Evolutionary conservation across 169 alveolate species (phyloP).

Genomic region (Cyclospora cayetanensis): DNA sequence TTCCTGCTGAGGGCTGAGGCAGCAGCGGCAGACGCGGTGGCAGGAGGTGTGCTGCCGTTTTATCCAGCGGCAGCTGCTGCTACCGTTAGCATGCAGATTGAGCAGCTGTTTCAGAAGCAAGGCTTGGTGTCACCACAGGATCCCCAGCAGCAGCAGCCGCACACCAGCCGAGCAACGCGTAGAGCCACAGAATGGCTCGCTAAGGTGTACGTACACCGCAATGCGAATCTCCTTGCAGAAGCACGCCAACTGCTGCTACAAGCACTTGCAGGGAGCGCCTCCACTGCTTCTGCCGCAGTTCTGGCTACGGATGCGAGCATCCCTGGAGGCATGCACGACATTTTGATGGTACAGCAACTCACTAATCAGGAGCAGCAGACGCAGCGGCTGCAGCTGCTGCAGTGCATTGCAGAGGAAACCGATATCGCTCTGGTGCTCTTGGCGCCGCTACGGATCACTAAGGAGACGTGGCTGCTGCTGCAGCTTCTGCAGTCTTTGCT

Average conservation of each 20-base stretch:
- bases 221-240: neutral
- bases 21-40: neutral
- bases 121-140: neutral
- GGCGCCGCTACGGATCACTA: conserved; percentile 25
- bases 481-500: conserved; percentile 17
- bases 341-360: neutral
- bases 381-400: conserved; percentile 40
- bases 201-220: neutral
- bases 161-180: neutral
- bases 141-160: neutral
- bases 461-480: conserved; percentile 3
- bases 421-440: conserved; percentile 19
- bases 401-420: conserved; percentile 53
- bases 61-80: neutral
- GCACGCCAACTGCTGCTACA: conserved; percentile 50
- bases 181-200: neutral
- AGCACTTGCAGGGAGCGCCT: neutral
- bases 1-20: neutral
- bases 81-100: conserved; percentile 9
- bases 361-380: neutral
- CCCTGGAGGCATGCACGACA: neutral
- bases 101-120: conserved; percentile 10
- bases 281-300: neutral
- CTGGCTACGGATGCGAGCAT: neutral
- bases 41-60: neutral